Evolutionary conservation across 129 eudicot species (phyloP).

Genomic region (Deinandra increscens): DNA sequence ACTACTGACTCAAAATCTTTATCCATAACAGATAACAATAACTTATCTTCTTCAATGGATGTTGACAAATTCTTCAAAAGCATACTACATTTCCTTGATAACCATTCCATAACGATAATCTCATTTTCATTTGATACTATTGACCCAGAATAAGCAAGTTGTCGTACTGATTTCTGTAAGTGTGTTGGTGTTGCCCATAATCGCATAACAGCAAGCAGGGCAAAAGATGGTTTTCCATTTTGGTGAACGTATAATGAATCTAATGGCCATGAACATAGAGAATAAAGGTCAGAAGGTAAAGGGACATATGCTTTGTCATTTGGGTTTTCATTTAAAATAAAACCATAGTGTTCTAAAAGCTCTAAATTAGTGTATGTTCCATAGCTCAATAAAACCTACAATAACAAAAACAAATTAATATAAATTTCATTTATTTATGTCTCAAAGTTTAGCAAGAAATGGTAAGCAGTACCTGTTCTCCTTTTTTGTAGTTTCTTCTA

Average conservation of each 20-base stretch:
- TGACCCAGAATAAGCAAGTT: constrained; percentile 64
- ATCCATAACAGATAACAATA: constrained; percentile 40
- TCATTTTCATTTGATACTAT: constrained; percentile 64
- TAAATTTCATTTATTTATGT: not conserved
- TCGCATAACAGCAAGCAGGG: constrained; percentile 66
- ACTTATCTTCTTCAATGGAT: constrained; percentile 54
- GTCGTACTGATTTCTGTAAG: constrained; percentile 53
- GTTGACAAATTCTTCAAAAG: constrained; percentile 44
- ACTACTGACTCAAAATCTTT: constrained; percentile 26
- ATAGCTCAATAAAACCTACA: constrained; percentile 90
- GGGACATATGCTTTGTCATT: constrained; percentile 77
- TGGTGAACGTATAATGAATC: constrained; percentile 68
- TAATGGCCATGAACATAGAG: constrained; percentile 62
- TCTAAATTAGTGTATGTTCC: constrained; percentile 92
- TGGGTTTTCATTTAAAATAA: constrained; percentile 63
- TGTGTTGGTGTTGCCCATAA: constrained; percentile 80
- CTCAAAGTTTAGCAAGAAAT: not conserved
- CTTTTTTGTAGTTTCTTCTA: constrained; percentile 56
- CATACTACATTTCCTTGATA: constrained; percentile 44
- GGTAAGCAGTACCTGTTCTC: constrained; percentile 68
- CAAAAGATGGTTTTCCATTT: constrained; percentile 76
- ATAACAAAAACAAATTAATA: not conserved
- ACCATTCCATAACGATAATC: constrained; percentile 60
- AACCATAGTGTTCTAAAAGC: constrained; percentile 95
- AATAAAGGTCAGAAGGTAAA: constrained; percentile 52